A percentile compares a stretch with the other conserved stretches of the same genome.
Evolutionary conservation across 1,139 yeast species (phyloP).

Genomic region (Pichia norvegensis): DNA sequence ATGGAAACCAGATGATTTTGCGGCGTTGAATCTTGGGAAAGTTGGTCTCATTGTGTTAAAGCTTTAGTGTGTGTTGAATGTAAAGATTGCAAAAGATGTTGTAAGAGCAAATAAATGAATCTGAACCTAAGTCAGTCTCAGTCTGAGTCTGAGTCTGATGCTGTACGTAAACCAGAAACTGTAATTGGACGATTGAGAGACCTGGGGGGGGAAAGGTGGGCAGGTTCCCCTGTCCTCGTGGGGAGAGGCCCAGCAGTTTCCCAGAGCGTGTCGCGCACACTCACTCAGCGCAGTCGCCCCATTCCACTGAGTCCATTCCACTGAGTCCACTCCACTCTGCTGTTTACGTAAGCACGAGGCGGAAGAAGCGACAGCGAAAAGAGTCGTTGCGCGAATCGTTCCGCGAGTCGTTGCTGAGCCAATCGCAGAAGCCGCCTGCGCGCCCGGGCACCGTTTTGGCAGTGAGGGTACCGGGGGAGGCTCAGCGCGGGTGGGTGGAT

Average conservation of each 20-base stretch:
- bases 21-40: constrained; percentile 38
- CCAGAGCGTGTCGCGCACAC: too few relatives aligned
- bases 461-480: background rate
- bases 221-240: too few relatives aligned
- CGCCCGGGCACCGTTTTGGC: background rate
- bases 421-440: background rate
- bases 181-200: background rate
- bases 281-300: too few relatives aligned
- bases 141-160: background rate
- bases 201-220: too few relatives aligned
- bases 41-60: constrained; percentile 50
- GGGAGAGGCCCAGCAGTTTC: too few relatives aligned
- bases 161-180: background rate
- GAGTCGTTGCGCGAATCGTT: background rate
- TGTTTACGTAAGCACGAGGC: too few relatives aligned
- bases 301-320: background rate
- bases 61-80: too few relatives aligned
- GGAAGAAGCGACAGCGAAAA: too few relatives aligned
- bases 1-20: constrained; percentile 22
- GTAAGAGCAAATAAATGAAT: background rate
- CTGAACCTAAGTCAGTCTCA: too few relatives aligned
- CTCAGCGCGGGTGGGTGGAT: background rate
- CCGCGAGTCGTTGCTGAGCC: too few relatives aligned
- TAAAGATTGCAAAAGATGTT: too few relatives aligned
- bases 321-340: too few relatives aligned